Percentiles rank a stretch among this genome's conserved stretches.
Conservation (phyloP, 2,329 filamentous ascomycete species). For the Alternaria tenuissima region DNA sequence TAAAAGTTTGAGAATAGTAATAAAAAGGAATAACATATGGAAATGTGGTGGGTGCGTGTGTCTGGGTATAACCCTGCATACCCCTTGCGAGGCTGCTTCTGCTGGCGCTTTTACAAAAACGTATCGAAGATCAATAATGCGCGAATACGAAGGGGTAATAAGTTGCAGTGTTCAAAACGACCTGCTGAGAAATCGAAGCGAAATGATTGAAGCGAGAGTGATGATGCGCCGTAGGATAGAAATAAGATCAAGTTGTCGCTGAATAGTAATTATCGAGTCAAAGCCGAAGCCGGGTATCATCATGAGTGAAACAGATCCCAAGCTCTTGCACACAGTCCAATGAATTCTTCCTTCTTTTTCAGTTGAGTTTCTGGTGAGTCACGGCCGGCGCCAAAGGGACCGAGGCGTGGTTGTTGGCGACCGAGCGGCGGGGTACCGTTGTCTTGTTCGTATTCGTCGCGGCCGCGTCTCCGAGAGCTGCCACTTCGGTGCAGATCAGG, state of each 20-base stretch:
- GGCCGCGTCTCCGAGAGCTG: constrained; percentile 74
- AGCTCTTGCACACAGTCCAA: constrained; percentile 83
- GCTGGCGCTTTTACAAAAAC: constrained; percentile 32
- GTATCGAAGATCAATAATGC: constrained; percentile 15
- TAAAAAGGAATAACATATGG: constrained; percentile 13
- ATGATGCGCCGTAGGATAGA: constrained; percentile 27
- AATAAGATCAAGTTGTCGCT: constrained; percentile 20
- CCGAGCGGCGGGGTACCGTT: constrained; percentile 86
- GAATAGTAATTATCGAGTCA: constrained; percentile 18
- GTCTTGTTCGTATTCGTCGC: constrained; percentile 90
- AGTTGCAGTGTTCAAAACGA: constrained; percentile 17
- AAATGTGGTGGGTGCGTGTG: constrained; percentile 6
- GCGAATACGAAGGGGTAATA: constrained; percentile 23
- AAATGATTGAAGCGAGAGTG: constrained; percentile 34
- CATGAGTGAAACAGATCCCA: constrained; percentile 98
- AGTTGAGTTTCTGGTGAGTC: constrained; percentile 84
- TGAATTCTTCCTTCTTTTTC: constrained; percentile 92
- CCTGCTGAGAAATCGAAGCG: constrained; percentile 21
- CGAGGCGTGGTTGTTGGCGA: constrained; percentile 59
- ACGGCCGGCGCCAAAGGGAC: constrained; percentile 81
- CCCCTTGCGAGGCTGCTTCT: constrained; percentile 8
- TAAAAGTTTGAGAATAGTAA: neutral
- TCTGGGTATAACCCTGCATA: constrained; percentile 30
- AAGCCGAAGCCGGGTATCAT: constrained; percentile 25
- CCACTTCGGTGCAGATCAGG: constrained; percentile 59